phyloP scores from a whole-genome alignment of 805 yeast species.

The Yarrowia keelungensis region DNA sequence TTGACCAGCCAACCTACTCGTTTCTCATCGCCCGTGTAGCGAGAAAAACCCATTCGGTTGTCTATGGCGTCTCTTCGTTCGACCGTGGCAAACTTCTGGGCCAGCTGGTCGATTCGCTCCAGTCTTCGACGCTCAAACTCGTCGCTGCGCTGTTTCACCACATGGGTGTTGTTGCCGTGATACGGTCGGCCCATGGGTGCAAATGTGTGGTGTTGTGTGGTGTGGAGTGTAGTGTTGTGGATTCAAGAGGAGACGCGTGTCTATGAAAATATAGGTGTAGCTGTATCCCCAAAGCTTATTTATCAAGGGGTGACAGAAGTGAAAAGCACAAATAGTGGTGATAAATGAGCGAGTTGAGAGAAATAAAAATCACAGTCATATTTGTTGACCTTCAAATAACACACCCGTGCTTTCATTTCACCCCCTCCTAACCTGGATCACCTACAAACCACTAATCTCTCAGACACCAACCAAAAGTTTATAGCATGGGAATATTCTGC shows the following conservation, averaged over 20 bases:
- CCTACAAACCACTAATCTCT: no score
- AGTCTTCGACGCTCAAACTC: constrained; percentile 42
- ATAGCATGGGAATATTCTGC: no score
- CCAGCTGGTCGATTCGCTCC: constrained; percentile 19
- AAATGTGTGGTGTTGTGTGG: neutral
- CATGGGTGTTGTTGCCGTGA: constrained; percentile 35
- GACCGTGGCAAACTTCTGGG: constrained; percentile 36
- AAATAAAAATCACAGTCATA: no score
- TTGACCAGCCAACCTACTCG: constrained; percentile 90
- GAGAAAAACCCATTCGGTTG: constrained; percentile 84
- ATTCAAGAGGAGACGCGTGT: constrained; percentile 8
- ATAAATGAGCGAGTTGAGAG: no score
- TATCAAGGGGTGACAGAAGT: neutral
- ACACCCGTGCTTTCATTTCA: no score
- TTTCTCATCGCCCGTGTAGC: constrained; percentile 70
- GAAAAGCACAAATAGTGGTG: no score
- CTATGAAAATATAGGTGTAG: neutral
- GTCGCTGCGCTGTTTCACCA: constrained; percentile 33
- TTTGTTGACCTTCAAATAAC: no score
- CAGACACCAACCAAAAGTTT: no score
- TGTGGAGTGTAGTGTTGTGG: neutral
- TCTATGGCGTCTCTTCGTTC: constrained; percentile 66
- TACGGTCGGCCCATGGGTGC: constrained; percentile 34
- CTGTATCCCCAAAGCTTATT: constrained; percentile 1
- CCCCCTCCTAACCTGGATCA: no score